Conservation (phyloP, 2,329 filamentous ascomycete species). For the Hymenoscyphus infarciens region DNA sequence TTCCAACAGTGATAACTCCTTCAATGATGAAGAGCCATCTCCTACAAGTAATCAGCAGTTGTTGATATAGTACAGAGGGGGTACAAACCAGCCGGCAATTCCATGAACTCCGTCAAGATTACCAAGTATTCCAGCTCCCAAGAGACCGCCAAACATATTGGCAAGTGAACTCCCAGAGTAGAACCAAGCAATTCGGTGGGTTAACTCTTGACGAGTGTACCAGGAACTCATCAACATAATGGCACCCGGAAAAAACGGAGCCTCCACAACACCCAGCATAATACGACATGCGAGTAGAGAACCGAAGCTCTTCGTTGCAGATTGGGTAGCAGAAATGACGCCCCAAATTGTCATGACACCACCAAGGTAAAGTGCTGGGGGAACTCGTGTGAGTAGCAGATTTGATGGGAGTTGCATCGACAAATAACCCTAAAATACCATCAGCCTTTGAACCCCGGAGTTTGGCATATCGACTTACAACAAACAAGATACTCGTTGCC, state of each 20-base stretch:
- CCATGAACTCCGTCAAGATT: conserved; percentile 45
- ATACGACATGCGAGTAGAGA: conserved; percentile 46
- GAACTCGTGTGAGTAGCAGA: conserved; percentile 42
- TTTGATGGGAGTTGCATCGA: conserved; percentile 47
- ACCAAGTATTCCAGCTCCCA: conserved; percentile 47
- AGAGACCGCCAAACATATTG: conserved; percentile 48
- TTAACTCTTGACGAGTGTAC: conserved; percentile 44
- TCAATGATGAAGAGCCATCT: conserved; percentile 50
- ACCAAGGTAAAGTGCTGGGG: conserved; percentile 43
- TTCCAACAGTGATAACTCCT: conserved; percentile 42
- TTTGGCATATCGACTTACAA: conserved; percentile 4
- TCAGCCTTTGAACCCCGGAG: neutral
- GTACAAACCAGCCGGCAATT: conserved; percentile 43
- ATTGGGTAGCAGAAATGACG: conserved; percentile 42
- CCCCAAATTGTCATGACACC: conserved; percentile 37
- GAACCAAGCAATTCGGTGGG: conserved; percentile 44
- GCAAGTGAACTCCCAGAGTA: conserved; percentile 43
- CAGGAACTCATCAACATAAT: conserved; percentile 46
- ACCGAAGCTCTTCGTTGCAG: conserved; percentile 41
- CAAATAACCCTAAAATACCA: conserved; percentile 9
- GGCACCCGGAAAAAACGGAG: conserved; percentile 48
- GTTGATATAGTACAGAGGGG: neutral
- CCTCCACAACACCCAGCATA: conserved; percentile 47
- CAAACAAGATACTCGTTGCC: conserved; percentile 39
- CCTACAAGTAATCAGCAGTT: neutral